These are phyloP conservation scores for Clonostachys solani DNA, from an alignment of 2,329 filamentous ascomycete species.

Conservation along the genomic window DNA sequence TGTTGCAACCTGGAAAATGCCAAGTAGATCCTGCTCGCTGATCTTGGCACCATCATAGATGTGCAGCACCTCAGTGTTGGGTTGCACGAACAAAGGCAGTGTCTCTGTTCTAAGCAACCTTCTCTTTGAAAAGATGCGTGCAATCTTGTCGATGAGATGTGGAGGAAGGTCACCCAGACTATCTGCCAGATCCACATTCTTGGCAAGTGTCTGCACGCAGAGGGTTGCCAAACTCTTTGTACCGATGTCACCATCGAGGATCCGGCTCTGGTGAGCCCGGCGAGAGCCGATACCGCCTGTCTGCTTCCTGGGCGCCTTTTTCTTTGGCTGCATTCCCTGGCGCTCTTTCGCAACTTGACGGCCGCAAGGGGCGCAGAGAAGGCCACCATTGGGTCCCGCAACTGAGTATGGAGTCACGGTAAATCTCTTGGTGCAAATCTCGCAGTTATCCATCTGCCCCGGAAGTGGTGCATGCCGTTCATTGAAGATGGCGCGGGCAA, in stretches of 20 bases:
- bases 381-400: constrained; percentile 73
- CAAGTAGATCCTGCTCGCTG: constrained; percentile 69
- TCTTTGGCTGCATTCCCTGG: constrained; percentile 27
- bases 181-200: constrained; percentile 58
- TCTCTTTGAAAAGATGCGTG: constrained; percentile 55
- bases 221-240: constrained; percentile 64
- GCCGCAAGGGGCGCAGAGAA: constrained; percentile 81
- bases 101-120: constrained; percentile 50
- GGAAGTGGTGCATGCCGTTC: constrained; percentile 54
- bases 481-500: constrained; percentile 43
- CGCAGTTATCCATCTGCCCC: constrained; percentile 86
- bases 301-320: constrained; percentile 40
- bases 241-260: constrained; percentile 72
- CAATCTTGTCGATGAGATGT: constrained; percentile 52
- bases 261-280: constrained; percentile 76
- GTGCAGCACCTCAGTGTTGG: constrained; percentile 42
- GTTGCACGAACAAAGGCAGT: constrained; percentile 52
- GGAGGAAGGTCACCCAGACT: constrained; percentile 57
- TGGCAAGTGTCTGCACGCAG: constrained; percentile 58
- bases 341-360: constrained; percentile 66
- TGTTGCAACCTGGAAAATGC: constrained; percentile 74
- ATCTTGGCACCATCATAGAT: constrained; percentile 63
- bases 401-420: constrained; percentile 90
- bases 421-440: constrained; percentile 80
- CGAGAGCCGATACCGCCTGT: constrained; percentile 55